Percentiles rank a stretch among this genome's conserved stretches.
These are phyloP conservation scores for Exophiala sideris DNA, from an alignment of 2,329 filamentous ascomycete genomes.

Conservation along the genomic window DNA sequence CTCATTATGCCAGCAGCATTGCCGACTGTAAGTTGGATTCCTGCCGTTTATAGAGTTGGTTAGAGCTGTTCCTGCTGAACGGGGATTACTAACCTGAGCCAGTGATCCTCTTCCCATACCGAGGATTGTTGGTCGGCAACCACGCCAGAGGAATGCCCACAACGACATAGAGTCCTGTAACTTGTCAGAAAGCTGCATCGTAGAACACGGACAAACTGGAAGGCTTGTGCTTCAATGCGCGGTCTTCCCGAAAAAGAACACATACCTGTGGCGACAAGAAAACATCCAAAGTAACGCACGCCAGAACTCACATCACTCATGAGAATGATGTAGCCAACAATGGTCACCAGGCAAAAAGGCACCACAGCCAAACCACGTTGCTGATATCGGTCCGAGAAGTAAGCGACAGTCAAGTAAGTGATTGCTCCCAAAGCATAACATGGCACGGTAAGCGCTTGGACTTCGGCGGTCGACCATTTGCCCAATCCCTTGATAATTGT, in stretches of 20 bases:
- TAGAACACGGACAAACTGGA: too few species aligned
- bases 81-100: slow-evolving; percentile 52
- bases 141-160: slow-evolving; percentile 56
- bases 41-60: background rate
- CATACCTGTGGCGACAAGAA: slow-evolving; percentile 64
- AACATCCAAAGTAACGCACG: slow-evolving; percentile 72
- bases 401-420: slow-evolving; percentile 64
- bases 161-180: slow-evolving; percentile 57
- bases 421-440: slow-evolving; percentile 71
- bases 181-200: too few species aligned
- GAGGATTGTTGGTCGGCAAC: slow-evolving; percentile 56
- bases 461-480: slow-evolving; percentile 59
- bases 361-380: slow-evolving; percentile 63
- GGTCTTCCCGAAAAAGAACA: too few species aligned
- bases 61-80: background rate
- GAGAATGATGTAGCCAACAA: slow-evolving; percentile 67
- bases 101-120: slow-evolving; percentile 73
- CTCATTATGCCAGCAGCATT: slow-evolving; percentile 62
- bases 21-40: slow-evolving; percentile 65
- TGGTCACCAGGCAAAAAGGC: slow-evolving; percentile 59
- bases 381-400: slow-evolving; percentile 65
- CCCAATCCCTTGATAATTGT: slow-evolving; percentile 73
- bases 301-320: slow-evolving; percentile 58
- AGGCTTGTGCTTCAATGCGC: too few species aligned
- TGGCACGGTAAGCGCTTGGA: slow-evolving; percentile 74